A percentile compares a stretch with the other conserved stretches of the same genome.
Evolutionary conservation across 1,284 basidiomycete genomes (phyloP).

Genomic region (Irpex sp.): DNA sequence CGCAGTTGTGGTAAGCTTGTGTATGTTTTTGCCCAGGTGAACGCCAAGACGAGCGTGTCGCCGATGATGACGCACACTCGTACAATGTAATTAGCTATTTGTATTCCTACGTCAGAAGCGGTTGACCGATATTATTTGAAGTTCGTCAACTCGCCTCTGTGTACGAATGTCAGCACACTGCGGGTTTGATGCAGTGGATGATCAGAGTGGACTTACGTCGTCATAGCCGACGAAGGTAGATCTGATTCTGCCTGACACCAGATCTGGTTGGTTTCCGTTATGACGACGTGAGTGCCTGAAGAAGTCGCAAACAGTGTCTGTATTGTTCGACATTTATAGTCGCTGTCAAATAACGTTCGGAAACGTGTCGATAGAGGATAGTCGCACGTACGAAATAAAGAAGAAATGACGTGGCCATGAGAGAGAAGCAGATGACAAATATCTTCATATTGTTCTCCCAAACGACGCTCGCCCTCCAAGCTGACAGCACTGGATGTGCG

Average conservation of each 20-base stretch:
- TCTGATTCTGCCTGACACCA: neutral
- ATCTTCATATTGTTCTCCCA: neutral
- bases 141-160: neutral
- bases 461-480: neutral
- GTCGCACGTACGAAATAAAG: neutral
- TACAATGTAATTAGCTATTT: neutral
- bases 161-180: neutral
- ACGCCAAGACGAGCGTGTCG: neutral
- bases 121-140: too few species aligned
- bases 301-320: neutral
- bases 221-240: neutral
- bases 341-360: too few species aligned
- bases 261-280: neutral
- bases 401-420: neutral
- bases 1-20: neutral
- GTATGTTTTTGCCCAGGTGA: neutral
- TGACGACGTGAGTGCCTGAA: neutral
- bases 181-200: too few species aligned
- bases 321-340: neutral
- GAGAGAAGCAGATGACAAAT: neutral
- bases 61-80: neutral
- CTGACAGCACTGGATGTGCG: neutral
- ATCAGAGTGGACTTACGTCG: too few species aligned
- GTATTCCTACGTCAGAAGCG: neutral
- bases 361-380: too few species aligned